Conservation (phyloP, 106 monocot species). For the Dioscorea alata region DNA sequence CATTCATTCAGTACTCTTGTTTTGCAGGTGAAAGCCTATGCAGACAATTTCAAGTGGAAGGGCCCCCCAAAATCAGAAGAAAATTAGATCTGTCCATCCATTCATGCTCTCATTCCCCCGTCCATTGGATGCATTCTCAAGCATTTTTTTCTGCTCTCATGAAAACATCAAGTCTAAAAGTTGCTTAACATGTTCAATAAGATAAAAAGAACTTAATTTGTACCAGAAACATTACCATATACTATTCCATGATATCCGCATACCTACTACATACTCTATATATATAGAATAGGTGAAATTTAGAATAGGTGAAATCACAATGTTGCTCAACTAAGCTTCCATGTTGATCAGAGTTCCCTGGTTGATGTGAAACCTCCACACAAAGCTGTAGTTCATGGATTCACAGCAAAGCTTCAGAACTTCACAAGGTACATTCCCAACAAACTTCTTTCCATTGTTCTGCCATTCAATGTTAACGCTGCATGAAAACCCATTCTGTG, state of each 20-base stretch:
- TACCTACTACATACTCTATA: not conserved
- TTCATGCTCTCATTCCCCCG: not conserved
- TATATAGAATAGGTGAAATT: not conserved
- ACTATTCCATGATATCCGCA: not conserved
- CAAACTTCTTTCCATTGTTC: not conserved
- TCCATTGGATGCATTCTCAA: not conserved
- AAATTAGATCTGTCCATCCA: conserved; percentile 7
- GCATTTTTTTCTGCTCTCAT: not conserved
- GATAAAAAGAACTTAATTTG: not conserved
- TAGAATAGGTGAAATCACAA: not conserved
- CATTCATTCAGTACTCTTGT: not conserved
- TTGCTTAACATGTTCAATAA: not conserved
- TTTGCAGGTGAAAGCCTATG: conserved; percentile 60
- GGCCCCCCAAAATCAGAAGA: conserved; percentile 49
- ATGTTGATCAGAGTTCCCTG: not conserved
- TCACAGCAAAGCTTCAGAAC: not conserved
- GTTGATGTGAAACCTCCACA: not conserved
- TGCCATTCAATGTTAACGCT: not conserved
- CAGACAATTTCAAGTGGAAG: conserved; percentile 99
- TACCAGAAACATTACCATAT: not conserved
- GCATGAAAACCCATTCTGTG: not conserved
- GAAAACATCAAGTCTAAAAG: not conserved
- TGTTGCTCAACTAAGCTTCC: not conserved
- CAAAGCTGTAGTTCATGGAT: not conserved
- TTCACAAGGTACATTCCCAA: not conserved